Conservation (phyloP, 192 early-diverging fungal genomes). For the Coemansia sp. region DNA sequence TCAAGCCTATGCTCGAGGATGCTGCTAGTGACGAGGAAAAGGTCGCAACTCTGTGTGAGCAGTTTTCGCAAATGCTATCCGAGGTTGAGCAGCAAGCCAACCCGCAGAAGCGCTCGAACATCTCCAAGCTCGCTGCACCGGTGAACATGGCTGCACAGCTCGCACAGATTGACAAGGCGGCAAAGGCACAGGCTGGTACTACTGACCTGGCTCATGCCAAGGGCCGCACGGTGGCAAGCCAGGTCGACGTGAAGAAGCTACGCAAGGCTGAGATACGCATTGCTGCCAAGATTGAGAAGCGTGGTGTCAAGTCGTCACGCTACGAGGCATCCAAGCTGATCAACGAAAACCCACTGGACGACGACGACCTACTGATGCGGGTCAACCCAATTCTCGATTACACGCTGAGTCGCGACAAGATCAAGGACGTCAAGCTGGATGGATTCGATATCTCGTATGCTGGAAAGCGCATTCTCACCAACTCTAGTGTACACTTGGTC, state of each 20-base stretch:
- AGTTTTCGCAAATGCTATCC: constrained; percentile 65
- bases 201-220: constrained; percentile 70
- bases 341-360: constrained; percentile 64
- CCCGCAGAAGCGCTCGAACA: constrained; percentile 46
- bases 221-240: constrained; percentile 69
- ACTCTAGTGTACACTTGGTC: constrained; percentile 78
- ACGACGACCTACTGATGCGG: constrained; percentile 74
- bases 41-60: constrained; percentile 70
- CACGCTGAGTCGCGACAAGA: constrained; percentile 74
- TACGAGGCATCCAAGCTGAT: constrained; percentile 78
- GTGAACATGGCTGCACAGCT: constrained; percentile 74
- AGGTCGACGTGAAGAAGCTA: constrained; percentile 81
- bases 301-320: constrained; percentile 66
- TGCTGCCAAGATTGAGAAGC: constrained; percentile 86
- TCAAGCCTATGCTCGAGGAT: constrained; percentile 69
- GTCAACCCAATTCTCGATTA: constrained; percentile 92
- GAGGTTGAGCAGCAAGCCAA: constrained; percentile 44
- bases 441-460: constrained; percentile 97
- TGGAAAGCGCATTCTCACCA: constrained; percentile 90
- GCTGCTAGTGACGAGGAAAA: constrained; percentile 64
- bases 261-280: constrained; percentile 92
- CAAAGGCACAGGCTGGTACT: constrained; percentile 50
- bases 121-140: constrained; percentile 57
- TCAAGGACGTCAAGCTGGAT: constrained; percentile 96
- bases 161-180: constrained; percentile 64